Conservation (phyloP, 805 yeast species). For the Saccharomycopsis fibuligera region DNA sequence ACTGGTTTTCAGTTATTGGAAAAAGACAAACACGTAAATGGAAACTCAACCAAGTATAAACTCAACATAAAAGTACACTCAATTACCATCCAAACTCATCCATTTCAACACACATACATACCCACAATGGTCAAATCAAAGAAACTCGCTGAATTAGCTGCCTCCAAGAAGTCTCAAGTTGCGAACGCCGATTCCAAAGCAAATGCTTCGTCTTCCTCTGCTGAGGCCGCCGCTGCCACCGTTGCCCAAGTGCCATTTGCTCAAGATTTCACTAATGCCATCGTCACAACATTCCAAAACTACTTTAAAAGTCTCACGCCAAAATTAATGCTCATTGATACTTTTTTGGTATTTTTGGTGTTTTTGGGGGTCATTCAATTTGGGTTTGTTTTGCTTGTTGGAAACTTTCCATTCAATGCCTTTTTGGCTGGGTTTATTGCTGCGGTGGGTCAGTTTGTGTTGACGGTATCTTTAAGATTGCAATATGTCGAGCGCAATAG, state of each 20-base stretch:
- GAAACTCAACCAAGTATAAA: too few species aligned
- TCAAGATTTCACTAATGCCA: conserved; percentile 11
- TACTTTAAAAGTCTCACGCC: conserved; percentile 15
- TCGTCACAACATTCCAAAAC: conserved; percentile 13
- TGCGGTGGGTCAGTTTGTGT: conserved; percentile 93
- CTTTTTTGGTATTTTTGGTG: conserved; percentile 70
- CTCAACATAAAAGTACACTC: too few species aligned
- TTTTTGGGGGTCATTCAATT: conserved; percentile 73
- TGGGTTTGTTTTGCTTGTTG: conserved; percentile 65
- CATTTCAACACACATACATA: neutral
- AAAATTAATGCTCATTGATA: conserved; percentile 59
- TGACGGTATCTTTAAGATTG: conserved; percentile 74
- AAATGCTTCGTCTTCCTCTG: neutral
- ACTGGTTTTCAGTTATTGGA: too few species aligned
- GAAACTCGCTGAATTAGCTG: too few species aligned
- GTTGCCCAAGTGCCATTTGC: neutral
- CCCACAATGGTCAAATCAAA: neutral
- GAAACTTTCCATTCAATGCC: conserved; percentile 95
- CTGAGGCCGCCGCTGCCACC: neutral
- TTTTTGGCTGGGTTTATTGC: conserved; percentile 87
- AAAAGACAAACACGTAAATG: too few species aligned
- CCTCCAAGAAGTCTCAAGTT: neutral
- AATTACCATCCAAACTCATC: neutral
- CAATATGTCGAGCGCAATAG: conserved; percentile 46
- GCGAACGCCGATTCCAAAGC: neutral